Percentiles rank a stretch among this genome's conserved stretches.
These are phyloP conservation scores for Arthrocladium fulminans DNA, from an alignment of 2,329 filamentous ascomycete species.

Conservation along the genomic window DNA sequence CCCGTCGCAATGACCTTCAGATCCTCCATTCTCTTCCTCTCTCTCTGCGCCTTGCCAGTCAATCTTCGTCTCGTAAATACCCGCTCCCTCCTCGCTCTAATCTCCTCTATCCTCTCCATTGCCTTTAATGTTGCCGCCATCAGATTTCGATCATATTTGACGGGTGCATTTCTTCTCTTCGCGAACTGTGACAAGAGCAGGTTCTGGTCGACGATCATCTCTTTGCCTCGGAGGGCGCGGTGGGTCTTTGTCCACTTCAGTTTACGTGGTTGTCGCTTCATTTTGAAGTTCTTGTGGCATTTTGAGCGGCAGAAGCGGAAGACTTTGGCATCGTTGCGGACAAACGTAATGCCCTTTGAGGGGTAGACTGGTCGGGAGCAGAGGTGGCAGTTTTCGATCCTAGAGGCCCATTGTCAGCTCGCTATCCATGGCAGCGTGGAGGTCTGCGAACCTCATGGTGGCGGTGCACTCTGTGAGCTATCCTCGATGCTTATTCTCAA, in stretches of 20 bases:
- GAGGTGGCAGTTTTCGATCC: slow-evolving; percentile 58
- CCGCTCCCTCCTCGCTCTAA: slow-evolving; percentile 71
- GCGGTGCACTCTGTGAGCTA: no score
- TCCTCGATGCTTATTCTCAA: no score
- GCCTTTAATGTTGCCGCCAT: slow-evolving; percentile 79
- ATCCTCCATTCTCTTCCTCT: slow-evolving; percentile 67
- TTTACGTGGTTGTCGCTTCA: slow-evolving; percentile 96
- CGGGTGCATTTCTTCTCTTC: slow-evolving; percentile 83
- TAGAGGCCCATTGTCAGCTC: no score
- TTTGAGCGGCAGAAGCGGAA: slow-evolving; percentile 61
- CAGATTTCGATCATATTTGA: slow-evolving; percentile 91
- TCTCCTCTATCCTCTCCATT: slow-evolving; percentile 84
- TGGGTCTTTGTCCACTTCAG: slow-evolving; percentile 96
- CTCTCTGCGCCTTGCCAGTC: slow-evolving; percentile 67
- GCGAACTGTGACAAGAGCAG: slow-evolving; percentile 65
- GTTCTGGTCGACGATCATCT: slow-evolving; percentile 87
- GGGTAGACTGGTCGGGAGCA: slow-evolving; percentile 61
- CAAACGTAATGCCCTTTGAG: slow-evolving; percentile 57
- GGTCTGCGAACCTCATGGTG: no score
- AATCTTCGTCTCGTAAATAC: slow-evolving; percentile 92
- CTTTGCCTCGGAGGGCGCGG: slow-evolving; percentile 73
- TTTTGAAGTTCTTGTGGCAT: slow-evolving; percentile 78
- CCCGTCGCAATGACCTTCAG: slow-evolving; percentile 85
- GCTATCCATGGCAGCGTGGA: no score
- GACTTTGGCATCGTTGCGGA: slow-evolving; percentile 56